phyloP scores from a whole-genome alignment of 129 eudicot species.

The Smallanthus sonchifolius region DNA sequence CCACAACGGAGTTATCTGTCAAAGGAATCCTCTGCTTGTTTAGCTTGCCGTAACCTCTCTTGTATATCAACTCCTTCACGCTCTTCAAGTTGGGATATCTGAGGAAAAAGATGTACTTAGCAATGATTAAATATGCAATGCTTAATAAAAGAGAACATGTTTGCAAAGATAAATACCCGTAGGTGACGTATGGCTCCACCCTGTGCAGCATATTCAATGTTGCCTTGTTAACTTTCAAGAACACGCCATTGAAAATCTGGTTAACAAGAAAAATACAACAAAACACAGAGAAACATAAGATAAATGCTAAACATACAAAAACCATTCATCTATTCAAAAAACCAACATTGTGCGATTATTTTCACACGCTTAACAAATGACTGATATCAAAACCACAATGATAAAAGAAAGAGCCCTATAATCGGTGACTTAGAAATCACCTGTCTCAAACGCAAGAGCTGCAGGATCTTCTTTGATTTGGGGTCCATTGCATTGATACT shows the following conservation, averaged over 20 bases:
- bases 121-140: not conserved
- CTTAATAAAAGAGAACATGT: not conserved
- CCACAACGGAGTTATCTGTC: slow-evolving; percentile 69
- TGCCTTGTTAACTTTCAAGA: slow-evolving; percentile 83
- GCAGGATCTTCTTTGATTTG: slow-evolving; percentile 67
- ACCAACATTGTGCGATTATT: not conserved
- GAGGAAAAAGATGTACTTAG: not conserved
- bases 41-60: slow-evolving; percentile 74
- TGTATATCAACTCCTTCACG: slow-evolving; percentile 73
- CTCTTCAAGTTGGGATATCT: slow-evolving; percentile 85
- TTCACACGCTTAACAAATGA: not conserved
- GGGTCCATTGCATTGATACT: slow-evolving; percentile 91
- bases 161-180: slow-evolving; percentile 41
- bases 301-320: not conserved
- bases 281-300: not conserved
- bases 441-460: slow-evolving; percentile 86
- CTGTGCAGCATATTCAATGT: slow-evolving; percentile 83
- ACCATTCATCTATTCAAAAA: not conserved
- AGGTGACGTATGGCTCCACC: slow-evolving; percentile 93
- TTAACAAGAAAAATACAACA: not conserved
- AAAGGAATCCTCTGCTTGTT: slow-evolving; percentile 81
- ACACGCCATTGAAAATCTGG: slow-evolving; percentile 81
- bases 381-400: not conserved
- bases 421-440: slow-evolving; percentile 17
- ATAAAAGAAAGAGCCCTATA: not conserved